phyloP scores from a whole-genome alignment of 345 rosid genomes.

The Punica granatum region DNA sequence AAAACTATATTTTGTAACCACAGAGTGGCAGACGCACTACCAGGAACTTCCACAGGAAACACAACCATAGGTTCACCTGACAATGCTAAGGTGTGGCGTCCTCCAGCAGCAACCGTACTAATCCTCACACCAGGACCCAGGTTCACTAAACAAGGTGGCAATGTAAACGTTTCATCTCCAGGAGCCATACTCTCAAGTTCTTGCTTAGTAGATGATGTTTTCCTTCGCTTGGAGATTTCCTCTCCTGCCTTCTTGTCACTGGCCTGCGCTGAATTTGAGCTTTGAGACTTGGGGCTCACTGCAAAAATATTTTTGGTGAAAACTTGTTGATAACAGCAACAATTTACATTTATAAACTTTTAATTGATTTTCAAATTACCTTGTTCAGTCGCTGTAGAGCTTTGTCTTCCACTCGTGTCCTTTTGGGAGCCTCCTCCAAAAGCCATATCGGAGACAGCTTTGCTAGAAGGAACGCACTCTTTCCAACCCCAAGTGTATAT shows the following conservation, averaged over 20 bases:
- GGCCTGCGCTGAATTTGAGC: conserved; percentile 19
- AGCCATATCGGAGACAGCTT: conserved; percentile 23
- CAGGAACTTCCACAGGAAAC: conserved; percentile 10
- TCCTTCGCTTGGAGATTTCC: conserved; percentile 51
- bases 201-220: conserved; percentile 42
- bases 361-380: conserved; percentile 21
- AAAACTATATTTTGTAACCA: conserved; percentile 42
- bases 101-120: conserved; percentile 68
- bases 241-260: conserved; percentile 40
- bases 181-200: conserved; percentile 36
- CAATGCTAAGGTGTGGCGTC: conserved; percentile 70
- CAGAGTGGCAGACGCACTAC: conserved; percentile 26
- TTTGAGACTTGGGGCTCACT: conserved; percentile 38
- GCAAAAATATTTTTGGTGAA: conserved; percentile 8
- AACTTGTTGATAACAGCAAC: background rate
- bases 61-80: conserved; percentile 52
- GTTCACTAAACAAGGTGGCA: conserved; percentile 42
- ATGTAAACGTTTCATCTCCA: conserved; percentile 47
- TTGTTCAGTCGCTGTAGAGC: conserved; percentile 30
- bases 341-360: background rate
- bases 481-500: conserved; percentile 93
- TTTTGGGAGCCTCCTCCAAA: conserved; percentile 30
- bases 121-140: conserved; percentile 68
- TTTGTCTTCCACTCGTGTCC: conserved; percentile 35
- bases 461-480: conserved; percentile 66